Evolutionary conservation across 306 rosid genomes (phyloP), one percentile per base, ranked within the genome.

Genomic region (Biancaea sappan): DNA sequence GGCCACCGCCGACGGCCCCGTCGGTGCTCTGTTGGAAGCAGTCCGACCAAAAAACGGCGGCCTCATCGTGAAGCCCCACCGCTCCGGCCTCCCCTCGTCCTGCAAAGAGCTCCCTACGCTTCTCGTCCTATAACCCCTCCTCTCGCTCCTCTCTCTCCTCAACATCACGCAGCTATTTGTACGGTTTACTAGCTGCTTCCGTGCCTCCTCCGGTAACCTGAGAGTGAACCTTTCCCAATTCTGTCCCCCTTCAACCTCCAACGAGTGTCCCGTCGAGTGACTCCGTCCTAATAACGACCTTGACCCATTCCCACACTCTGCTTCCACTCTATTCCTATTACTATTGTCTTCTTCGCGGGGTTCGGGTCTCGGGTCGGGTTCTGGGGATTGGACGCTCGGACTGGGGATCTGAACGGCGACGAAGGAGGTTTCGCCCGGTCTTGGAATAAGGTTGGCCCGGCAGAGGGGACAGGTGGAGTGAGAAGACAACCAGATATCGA

Each of bases 401-500:
- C 44, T 52, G 0, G 69, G 53, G 10, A 69, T 65, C 15, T 19
- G 40, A 7, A 73, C 10, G 8, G 48, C 52, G 1, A 26, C 18
- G n/a, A 64, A 18, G 3, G 73, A 59, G 1, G n/a, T 18, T 22
- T 89, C 94, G 4, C 89, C 89, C 5, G 89, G 83, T 18, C 63
- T 77, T 3, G 90, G 86, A 8, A 76, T 50, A 10, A 90, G 69
- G 66, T 79, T 64, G 15, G 96, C 85, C 6, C 96, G 86, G 54
- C 96, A 90, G 37, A 90, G 91, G 0, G 96, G 96, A 44, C 96
- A 90, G 4, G 96, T 90, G 43, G 85, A 66, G 73, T 90, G 89
- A 4, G 88, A 73, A 2, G 71, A 72, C 10, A 90, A 54, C 96
- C 96, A 88, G 8, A 79, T 56, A 66, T 86, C 92, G 43, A 90